A percentile compares a stretch with the other conserved stretches of the same genome.
These are phyloP conservation scores for Phytopythium aichiense DNA, from an alignment of 352 stramenopile genomes.

Conservation along the genomic window DNA sequence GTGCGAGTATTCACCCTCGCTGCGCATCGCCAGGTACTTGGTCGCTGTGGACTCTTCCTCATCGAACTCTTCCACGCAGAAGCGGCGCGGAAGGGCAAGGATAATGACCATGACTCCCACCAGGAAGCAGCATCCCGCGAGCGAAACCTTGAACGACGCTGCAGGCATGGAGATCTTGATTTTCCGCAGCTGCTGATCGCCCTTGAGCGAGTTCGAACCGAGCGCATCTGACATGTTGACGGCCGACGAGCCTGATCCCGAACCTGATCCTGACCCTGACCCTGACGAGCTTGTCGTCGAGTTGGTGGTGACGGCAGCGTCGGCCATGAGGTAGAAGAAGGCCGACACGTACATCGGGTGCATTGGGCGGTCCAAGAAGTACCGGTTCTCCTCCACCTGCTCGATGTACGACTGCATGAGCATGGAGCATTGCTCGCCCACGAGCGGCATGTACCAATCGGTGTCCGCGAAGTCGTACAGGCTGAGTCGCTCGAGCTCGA, in stretches of 20 bases:
- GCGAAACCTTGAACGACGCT: slow-evolving; percentile 29
- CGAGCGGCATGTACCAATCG: slow-evolving; percentile 12
- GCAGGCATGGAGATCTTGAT: slow-evolving; percentile 26
- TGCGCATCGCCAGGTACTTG: slow-evolving; percentile 25
- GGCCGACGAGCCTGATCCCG: too few relatives aligned
- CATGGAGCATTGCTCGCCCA: slow-evolving; percentile 25
- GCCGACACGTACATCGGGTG: slow-evolving; percentile 42
- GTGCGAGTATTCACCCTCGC: slow-evolving; percentile 16
- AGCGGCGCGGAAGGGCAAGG: slow-evolving; percentile 20
- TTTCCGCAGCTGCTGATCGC: slow-evolving; percentile 23
- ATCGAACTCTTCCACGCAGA: slow-evolving; percentile 23
- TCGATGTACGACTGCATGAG: slow-evolving; percentile 43
- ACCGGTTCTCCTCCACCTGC: slow-evolving; percentile 35
- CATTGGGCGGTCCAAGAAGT: slow-evolving; percentile 27
- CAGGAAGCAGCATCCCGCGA: slow-evolving; percentile 20
- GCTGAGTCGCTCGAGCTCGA: slow-evolving; percentile 26
- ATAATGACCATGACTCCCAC: slow-evolving; percentile 20
- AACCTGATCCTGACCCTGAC: too few relatives aligned
- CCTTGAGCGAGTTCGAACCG: slow-evolving; percentile 24
- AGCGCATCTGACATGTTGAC: slow-evolving; percentile 14
- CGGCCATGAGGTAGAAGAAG: slow-evolving; percentile 40
- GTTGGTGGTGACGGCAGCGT: slow-evolving; percentile 23
- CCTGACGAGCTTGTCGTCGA: too few relatives aligned
- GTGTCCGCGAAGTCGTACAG: slow-evolving; percentile 16
- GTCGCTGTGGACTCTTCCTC: slow-evolving; percentile 18